Evolutionary conservation across 305 asterid genomes (phyloP).

Genomic region (Solanum hybrid): DNA sequence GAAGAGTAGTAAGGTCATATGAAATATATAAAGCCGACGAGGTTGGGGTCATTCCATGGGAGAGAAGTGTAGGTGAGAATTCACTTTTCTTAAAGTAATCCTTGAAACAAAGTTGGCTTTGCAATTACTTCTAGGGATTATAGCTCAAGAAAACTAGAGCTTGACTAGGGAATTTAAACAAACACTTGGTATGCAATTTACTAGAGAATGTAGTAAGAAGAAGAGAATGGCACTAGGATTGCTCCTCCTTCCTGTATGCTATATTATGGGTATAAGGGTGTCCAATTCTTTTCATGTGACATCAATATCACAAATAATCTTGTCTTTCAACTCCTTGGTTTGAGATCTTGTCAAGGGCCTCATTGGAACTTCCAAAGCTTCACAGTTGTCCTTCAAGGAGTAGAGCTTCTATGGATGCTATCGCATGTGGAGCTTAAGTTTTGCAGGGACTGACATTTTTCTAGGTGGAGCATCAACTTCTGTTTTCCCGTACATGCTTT

Average conservation of each 20-base stretch:
- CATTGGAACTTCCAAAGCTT: background rate
- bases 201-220: background rate
- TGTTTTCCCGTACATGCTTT: background rate
- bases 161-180: background rate
- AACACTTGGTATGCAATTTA: background rate
- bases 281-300: background rate
- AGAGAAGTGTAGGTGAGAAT: background rate
- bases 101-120: background rate
- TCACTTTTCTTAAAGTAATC: background rate
- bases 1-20: background rate
- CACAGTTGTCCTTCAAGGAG: background rate
- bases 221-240: background rate
- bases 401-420: background rate
- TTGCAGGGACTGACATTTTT: background rate
- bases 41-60: slow-evolving; percentile 2
- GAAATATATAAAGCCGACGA: background rate
- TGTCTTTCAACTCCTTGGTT: background rate
- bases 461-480: background rate
- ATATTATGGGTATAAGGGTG: background rate
- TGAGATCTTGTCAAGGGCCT: background rate
- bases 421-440: background rate
- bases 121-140: background rate
- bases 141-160: background rate
- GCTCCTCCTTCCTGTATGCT: background rate
- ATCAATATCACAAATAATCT: background rate